Conservation (phyloP, 805 yeast species). For the Barnettozyma salicaria region DNA sequence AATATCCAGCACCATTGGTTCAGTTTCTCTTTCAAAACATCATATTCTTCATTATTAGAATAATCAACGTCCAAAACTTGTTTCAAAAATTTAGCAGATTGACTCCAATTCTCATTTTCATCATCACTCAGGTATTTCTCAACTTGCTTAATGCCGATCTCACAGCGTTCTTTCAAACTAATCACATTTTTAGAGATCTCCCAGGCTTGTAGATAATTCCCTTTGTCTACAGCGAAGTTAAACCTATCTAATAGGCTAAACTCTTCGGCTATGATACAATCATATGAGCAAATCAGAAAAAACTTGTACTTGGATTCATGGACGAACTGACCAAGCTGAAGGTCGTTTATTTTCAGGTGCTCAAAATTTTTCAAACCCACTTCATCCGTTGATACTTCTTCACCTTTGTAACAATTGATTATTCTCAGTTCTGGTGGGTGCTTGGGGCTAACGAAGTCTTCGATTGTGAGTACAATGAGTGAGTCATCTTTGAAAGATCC, state of each 20-base stretch:
- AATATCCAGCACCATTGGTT: constrained; percentile 52
- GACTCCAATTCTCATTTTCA: constrained; percentile 44
- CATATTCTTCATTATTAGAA: constrained; percentile 11
- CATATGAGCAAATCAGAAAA: constrained; percentile 73
- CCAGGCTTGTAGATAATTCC: constrained; percentile 69
- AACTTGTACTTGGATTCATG: constrained; percentile 39
- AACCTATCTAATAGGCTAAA: constrained; percentile 64
- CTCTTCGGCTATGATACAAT: constrained; percentile 71
- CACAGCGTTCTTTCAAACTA: constrained; percentile 42
- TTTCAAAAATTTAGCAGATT: constrained; percentile 46
- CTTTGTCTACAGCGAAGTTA: constrained; percentile 60
- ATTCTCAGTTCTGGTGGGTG: constrained; percentile 72
- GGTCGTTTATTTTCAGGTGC: constrained; percentile 72
- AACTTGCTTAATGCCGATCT: constrained; percentile 51
- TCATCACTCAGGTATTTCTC: constrained; percentile 38
- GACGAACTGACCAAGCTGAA: constrained; percentile 52
- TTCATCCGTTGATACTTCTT: constrained; percentile 75
- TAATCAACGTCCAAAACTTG: constrained; percentile 31
- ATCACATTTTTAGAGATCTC: constrained; percentile 57
- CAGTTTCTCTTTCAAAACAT: constrained; percentile 47
- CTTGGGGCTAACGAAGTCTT: constrained; percentile 29
- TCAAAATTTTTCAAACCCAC: constrained; percentile 54
- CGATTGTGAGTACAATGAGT: constrained; percentile 52
- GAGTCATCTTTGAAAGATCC: constrained; percentile 70
- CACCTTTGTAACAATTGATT: constrained; percentile 57